A percentile compares a stretch with the other conserved stretches of the same genome.
Evolutionary conservation across 768 basidiomycete species (phyloP).

Genomic region (Collybiopsis luxurians): DNA sequence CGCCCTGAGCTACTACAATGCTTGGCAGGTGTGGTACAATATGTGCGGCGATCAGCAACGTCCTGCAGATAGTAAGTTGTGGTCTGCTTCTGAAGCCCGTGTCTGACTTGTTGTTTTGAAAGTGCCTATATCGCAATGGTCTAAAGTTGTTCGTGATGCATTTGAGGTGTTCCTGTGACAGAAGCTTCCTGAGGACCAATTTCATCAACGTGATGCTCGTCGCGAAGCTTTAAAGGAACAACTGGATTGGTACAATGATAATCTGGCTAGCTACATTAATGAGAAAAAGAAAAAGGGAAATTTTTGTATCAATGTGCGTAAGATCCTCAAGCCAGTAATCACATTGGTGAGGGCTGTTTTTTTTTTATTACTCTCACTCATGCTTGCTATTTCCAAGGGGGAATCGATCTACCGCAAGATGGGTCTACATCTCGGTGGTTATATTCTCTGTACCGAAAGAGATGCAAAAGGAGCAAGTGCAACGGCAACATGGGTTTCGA

Average conservation of each 20-base stretch:
- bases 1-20: no score
- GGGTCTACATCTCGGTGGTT: background rate
- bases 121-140: no score
- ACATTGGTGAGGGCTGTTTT: background rate
- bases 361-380: background rate
- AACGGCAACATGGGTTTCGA: background rate
- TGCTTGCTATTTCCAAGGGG: background rate
- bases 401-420: background rate
- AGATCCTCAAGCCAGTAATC: background rate
- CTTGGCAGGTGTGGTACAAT: no score
- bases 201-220: background rate
- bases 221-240: background rate
- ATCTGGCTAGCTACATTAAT: background rate
- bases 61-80: no score
- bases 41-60: no score
- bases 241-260: background rate
- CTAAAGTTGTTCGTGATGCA: no score
- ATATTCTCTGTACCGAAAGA: background rate
- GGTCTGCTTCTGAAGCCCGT: no score
- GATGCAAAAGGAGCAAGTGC: no score
- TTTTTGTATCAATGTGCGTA: no score
- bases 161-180: no score
- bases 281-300: background rate
- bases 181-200: no score
- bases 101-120: no score